Evolutionary conservation across 2,329 filamentous ascomycete species (phyloP).

Genomic region (Colletotrichum zoysiae): DNA sequence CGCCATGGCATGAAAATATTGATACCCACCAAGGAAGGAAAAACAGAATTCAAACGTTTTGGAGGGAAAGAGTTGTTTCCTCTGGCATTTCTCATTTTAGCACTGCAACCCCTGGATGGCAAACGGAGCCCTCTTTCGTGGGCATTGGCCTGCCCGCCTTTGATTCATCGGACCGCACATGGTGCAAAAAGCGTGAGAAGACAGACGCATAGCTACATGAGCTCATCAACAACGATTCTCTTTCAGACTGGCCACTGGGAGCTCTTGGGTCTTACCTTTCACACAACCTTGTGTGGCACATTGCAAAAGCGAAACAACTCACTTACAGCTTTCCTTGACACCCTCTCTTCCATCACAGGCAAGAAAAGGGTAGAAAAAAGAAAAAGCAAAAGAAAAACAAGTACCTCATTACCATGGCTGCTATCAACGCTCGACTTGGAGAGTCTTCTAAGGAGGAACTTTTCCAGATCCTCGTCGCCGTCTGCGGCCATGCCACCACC

Average conservation of each 20-base stretch:
- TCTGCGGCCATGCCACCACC: constrained; percentile 13
- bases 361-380: too few relatives aligned
- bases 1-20: constrained; percentile 54
- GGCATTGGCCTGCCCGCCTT: constrained; percentile 11
- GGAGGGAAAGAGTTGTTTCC: neutral
- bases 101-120: neutral
- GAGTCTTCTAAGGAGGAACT: constrained; percentile 28
- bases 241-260: neutral
- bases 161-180: constrained; percentile 1
- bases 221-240: constrained; percentile 12
- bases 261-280: neutral
- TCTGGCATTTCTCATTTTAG: neutral
- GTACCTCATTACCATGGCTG: constrained; percentile 1
- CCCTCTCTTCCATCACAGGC: neutral
- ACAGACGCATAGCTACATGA: constrained; percentile 23
- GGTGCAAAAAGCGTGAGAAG: constrained; percentile 22
- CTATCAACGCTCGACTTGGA: neutral
- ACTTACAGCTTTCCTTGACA: neutral
- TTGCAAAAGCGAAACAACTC: neutral
- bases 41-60: constrained; percentile 5
- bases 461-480: constrained; percentile 15
- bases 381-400: neutral
- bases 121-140: constrained; percentile 14
- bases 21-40: constrained; percentile 45
- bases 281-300: neutral